Evolutionary conservation across 768 basidiomycete species (phyloP).

Genomic region (Cyclocybe cylindracea): DNA sequence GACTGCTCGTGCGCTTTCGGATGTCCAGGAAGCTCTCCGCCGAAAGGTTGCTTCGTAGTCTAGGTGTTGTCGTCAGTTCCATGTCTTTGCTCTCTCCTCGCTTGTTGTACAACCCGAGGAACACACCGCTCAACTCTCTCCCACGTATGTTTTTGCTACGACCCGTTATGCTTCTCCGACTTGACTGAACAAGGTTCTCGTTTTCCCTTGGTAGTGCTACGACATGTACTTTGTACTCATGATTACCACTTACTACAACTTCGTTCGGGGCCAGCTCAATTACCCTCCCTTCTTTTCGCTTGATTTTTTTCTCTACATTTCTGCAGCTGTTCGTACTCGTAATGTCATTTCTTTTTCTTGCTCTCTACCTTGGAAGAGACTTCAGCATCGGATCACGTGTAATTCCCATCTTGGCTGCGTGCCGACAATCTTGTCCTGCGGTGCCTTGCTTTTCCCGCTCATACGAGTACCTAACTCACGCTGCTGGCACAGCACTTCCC

Average conservation of each 20-base stretch:
- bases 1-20: conserved; percentile 66
- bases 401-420: not conserved
- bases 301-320: too few species aligned
- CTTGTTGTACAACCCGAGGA: too few species aligned
- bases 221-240: not conserved
- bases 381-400: not conserved
- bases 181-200: conserved; percentile 1
- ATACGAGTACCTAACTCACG: conserved; percentile 9
- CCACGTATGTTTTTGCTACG: conserved; percentile 12
- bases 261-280: not conserved
- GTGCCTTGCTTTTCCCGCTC: too few species aligned
- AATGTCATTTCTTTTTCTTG: not conserved
- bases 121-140: conserved; percentile 2
- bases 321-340: too few species aligned
- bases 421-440: not conserved
- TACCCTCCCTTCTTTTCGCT: too few species aligned
- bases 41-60: conserved; percentile 37
- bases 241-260: not conserved
- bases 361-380: not conserved
- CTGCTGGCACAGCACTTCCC: conserved; percentile 36
- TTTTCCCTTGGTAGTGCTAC: not conserved
- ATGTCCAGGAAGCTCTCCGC: conserved; percentile 73
- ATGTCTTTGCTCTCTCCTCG: not conserved
- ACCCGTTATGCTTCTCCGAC: conserved; percentile 9
- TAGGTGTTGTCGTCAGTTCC: conserved; percentile 1